Base-by-base conservation (phyloP, 2,329 filamentous ascomycete species). In the Aureobasidium sp. region DNA sequence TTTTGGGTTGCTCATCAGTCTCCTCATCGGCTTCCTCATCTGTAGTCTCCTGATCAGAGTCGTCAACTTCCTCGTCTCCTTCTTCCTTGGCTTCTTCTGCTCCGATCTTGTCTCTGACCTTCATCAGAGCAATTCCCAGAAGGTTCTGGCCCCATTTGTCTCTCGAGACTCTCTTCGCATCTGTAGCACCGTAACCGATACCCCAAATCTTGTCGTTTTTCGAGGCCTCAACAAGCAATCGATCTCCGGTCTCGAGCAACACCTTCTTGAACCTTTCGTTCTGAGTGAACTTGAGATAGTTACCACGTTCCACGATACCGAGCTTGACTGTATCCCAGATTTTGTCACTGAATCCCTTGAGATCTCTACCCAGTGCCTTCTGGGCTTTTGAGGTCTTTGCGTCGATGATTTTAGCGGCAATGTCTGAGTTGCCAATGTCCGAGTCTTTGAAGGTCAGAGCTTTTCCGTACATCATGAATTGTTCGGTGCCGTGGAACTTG, bases 161-260 rank as follows among this genome's bases (percentile, higher is more conserved):
- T 52, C 79, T 77, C 53, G 78, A 77, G 9, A 30, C 29, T 1
- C 30, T 64, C 61, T 74, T 76, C 3, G 85, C 85, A 67, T 79
- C 73, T 21, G 72, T 74, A 8, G 78, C 81, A 2, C 68, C 73
- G 66, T 83, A 87, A 6, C 87, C 86, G 48, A 89, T 75, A 1
- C 86, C 86, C 87, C 86, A 89, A 59, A 88, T 80, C 5, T 77
- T 69, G 73, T 89, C 86, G 63, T 71, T 76, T 11, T 85, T 82
- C 30, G 71, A 73, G 3, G 75, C 74, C 73, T 87, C 86, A 2
- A 88, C 83, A 27, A 89, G 68, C 71, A 86, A 81, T 49, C 80
- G 74, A 5, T 83, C 79, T 0, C 81, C 84, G 1, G 87, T 89
- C 9, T 69, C 76, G 47, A 88, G 70, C 64, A 90, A 68, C 72